phyloP scores from a whole-genome alignment of 2,329 filamentous ascomycete genomes.

The Chaetothyriales sp. region DNA sequence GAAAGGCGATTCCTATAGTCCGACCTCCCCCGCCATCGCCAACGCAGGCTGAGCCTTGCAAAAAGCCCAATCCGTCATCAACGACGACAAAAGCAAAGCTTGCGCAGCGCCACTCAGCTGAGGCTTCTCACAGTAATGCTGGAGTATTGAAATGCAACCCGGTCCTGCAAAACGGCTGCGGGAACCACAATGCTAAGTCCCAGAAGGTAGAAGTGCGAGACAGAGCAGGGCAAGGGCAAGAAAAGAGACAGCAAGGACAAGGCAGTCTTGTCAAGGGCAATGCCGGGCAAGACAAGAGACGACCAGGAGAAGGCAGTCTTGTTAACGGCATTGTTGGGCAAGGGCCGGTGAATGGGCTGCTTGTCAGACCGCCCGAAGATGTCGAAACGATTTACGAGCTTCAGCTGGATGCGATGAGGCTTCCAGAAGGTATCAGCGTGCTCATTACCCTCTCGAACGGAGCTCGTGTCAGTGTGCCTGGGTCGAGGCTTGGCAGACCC shows the following conservation, averaged over 20 bases:
- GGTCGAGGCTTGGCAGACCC: constrained; percentile 10
- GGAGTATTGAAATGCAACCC: neutral
- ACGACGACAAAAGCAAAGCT: neutral
- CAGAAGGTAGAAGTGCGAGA: neutral
- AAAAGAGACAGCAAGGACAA: neutral
- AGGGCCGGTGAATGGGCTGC: constrained; percentile 8
- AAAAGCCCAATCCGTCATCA: neutral
- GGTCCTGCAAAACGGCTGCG: neutral
- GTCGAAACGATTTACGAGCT: constrained; percentile 12
- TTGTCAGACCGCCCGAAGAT: constrained; percentile 5
- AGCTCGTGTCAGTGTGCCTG: constrained; percentile 9
- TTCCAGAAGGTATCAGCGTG: constrained; percentile 10
- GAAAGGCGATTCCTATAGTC: constrained; percentile 14
- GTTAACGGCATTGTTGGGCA: neutral
- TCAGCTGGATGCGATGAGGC: constrained; percentile 13
- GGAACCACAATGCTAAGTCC: neutral
- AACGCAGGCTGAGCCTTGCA: neutral
- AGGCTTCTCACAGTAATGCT: neutral
- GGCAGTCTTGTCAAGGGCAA: neutral
- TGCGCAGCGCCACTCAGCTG: neutral
- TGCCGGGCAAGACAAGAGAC: constrained; percentile 1
- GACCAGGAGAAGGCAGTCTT: too few species aligned
- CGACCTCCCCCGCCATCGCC: constrained; percentile 8
- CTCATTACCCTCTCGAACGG: constrained; percentile 11
- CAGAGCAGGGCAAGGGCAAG: neutral